Base-by-base conservation (phyloP, 345 rosid genomes). In the Boechera retrofracta region DNA sequence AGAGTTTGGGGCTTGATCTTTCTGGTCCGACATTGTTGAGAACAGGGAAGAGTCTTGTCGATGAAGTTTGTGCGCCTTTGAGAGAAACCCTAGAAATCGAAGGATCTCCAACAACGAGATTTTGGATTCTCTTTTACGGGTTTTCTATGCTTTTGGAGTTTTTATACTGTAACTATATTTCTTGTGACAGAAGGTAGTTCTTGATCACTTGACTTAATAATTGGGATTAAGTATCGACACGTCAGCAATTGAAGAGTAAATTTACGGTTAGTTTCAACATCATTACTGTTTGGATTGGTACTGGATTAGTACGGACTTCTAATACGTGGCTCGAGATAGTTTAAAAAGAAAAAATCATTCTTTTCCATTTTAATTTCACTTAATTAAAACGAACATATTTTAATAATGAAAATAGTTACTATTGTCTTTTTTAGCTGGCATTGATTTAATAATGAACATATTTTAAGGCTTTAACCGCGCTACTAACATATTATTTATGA, bases 21-120 rank as follows among this genome's bases (percentile, higher is more conserved):
- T n/a, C 28, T 32, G 33, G 67, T 47, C 33, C 36, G 67, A 13
- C 67, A 71, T 71, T 31, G 58, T 24, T 24, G 65, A 70, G 18
- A 56, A 55, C 18, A 55, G 65, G 13, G 67, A 59, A 59, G 36
- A 26, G 67, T 12, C 16, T 47, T 71, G 28, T 58, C 26, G 73
- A 55, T 21, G 42, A 69, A 41, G 45, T 13, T 35, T 53, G 51
- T 29, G 55, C 41, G 69, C 5, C 39, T 64, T 29, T 47, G 57
- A n/a, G 57, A 65, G 21, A 29, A 66, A 33, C 57, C 71, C 21
- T 49, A 49, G 71, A 66, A 32, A 66, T 11, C 16, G 10, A 44
- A 29, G 4, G 51, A 29, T 42, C 42, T 42, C 42, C 44, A 29
- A 42, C 29, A 10, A 69, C 42, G 32, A 57, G 39, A n/a, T 16